phyloP scores from a whole-genome alignment of 257 asterid genomes.

The Scutellaria barbata region DNA sequence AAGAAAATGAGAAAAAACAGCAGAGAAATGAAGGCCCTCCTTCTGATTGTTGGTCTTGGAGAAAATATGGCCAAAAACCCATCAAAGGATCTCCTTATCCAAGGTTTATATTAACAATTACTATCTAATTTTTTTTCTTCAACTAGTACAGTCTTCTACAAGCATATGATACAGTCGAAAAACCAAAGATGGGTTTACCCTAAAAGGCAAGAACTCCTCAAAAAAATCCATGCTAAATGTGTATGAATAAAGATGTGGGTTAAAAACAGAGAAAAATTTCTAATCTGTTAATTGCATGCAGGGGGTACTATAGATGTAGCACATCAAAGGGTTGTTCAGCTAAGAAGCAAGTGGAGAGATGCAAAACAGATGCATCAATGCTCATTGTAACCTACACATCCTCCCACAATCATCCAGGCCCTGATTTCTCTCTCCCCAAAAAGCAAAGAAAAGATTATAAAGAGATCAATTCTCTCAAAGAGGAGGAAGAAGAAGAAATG shows the following conservation, averaged over 20 bases:
- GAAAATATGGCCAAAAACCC: conserved; percentile 83
- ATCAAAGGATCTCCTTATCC: conserved; percentile 80
- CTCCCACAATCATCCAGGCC: conserved; percentile 70
- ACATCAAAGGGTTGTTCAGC: conserved; percentile 83
- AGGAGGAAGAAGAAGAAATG: conserved; percentile 43
- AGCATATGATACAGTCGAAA: too few relatives aligned
- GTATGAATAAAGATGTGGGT: too few relatives aligned
- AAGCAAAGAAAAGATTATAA: conserved; percentile 14
- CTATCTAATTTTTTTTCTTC: not conserved
- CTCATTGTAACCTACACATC: conserved; percentile 77
- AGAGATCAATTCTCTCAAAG: not conserved
- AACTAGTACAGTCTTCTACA: too few relatives aligned
- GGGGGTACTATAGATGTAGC: conserved; percentile 88
- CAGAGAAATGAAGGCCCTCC: conserved; percentile 67
- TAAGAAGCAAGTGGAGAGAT: conserved; percentile 77
- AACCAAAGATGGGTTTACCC: too few relatives aligned
- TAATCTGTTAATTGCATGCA: conserved; percentile 35
- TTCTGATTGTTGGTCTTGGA: conserved; percentile 75
- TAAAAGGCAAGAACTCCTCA: too few relatives aligned
- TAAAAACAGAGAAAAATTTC: not conserved
- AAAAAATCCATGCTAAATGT: too few relatives aligned
- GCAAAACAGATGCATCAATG: conserved; percentile 67
- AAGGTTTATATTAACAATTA: conserved; percentile 44
- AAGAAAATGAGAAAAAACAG: conserved; percentile 50
- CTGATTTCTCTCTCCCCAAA: conserved; percentile 32